Base-by-base conservation (phyloP, 495 filamentous ascomycete species). In the Trichoderma reesei region DNA sequence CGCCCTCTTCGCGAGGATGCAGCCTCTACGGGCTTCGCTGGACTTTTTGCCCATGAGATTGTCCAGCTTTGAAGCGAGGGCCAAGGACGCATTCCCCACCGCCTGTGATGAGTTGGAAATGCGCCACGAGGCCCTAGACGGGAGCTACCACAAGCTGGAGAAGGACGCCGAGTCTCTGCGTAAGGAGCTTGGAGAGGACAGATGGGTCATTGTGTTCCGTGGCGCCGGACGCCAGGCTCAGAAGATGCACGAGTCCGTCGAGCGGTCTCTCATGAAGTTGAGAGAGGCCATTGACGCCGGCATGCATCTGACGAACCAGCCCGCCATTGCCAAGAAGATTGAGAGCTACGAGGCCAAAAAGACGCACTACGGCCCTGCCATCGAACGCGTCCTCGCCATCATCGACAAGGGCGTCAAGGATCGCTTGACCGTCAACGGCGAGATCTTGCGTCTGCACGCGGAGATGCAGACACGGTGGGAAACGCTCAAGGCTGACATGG, bases 1-100 rank as follows among this genome's bases (percentile, higher is more conserved):
- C 60, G 90, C 88, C 5, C 75, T 98, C 46, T 96, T 97, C 76
- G 94, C 94, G 2, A 82, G 92, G 62, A 94, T 98, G 87, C 93
- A 97, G 70, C 94, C 94, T 3, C 78, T 98, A 38, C 82, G 91
- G 48, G 94, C 94, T 2, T 96, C 92, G 3, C 76, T 98, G 60
- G 93, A 97, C 73, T 98, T 98, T 70, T 78, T 98, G 42, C 94
- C 94, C n/a, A 97, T 98, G 93, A 81, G 92, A 60, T 75, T 98
- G 1, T 89, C 90, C 14, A 88, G 86, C 63, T 98, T 98, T 70
- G 85, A 92, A 64, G 74, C 79, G 0, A 83, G 92, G 65, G 94
- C 90, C 0, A 86, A 88, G 46, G 68, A 73, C 1, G 79, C 89
- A 42, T 95, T 98, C 67, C 92, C 94, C 0, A 92, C 89, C 16